Evolutionary conservation across 2,329 filamentous ascomycete genomes (phyloP), one percentile per base, ranked within the genome.

Genomic region (Bertia moriformis): DNA sequence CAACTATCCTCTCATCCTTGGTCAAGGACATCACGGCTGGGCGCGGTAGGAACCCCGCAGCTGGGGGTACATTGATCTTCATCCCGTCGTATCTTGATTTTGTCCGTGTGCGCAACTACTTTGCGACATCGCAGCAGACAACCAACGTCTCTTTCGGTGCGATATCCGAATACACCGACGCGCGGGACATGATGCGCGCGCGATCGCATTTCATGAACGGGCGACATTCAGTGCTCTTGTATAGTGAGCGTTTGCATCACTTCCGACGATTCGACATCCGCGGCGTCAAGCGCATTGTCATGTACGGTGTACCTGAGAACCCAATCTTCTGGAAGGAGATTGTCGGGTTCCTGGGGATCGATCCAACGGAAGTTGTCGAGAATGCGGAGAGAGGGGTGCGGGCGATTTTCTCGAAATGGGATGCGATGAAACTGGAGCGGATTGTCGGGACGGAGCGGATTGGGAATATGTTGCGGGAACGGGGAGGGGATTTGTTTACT

Each of bases 31-130:
- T 70, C n/a, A 75, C 32, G 10, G 10, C 24, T n/a, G 15, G 32
- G 10, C 32, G 73, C 43, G 73, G 77, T 41, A 64, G 68, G 1
- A 58, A 48, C 14, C n/a, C n/a, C n/a, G 15, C 7, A 10, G 36
- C 7, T 4, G 61, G 66, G 1, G 88, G 91, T 22, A 84, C 83
- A 1, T 65, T 98, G 14, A 68, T 98, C 51, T 95, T 93, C 61
- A 78, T 96, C 38, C 87, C 91, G 0, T 87, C 82, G 0, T 96
- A 95, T 59, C 78, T 95, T 43, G 91, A 98, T 62, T 96, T 96
- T 56, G 82, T 95, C 33, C 82, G 88, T 32, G 71, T 98, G 42
- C 78, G 91, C 40, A 98, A 96, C 62, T 84, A 88, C 60, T 88
- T 98, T 51, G 78, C 87, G 39, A 87, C 78, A 19, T 78, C 78